A percentile compares a stretch with the other conserved stretches of the same genome.
These are phyloP conservation scores for Apophysomyces trapeziformis DNA, from an alignment of 371 early-diverging fungal species.

Conservation along the genomic window DNA sequence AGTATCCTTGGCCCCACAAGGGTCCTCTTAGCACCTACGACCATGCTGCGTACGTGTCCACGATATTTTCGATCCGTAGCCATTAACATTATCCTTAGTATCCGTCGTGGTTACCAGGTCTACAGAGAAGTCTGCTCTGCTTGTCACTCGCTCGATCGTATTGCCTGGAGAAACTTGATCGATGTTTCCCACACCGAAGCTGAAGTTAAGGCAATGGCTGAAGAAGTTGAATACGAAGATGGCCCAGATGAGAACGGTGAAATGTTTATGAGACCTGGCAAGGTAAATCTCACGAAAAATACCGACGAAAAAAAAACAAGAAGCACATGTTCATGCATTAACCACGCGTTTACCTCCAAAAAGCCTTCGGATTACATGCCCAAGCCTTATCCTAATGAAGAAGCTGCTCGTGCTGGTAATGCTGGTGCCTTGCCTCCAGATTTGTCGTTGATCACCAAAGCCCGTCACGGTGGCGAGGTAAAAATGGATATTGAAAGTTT, in stretches of 20 bases:
- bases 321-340: too few species aligned
- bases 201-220: conserved; percentile 94
- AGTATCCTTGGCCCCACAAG: conserved; percentile 89
- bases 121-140: conserved; percentile 98
- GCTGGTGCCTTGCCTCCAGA: conserved; percentile 97
- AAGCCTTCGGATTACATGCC: conserved; percentile 92
- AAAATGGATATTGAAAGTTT: conserved; percentile 19
- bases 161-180: conserved; percentile 94
- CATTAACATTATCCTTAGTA: conserved; percentile 45
- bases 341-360: too few species aligned
- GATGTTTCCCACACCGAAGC: conserved; percentile 91
- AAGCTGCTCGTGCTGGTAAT: conserved; percentile 96
- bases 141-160: conserved; percentile 94
- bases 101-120: conserved; percentile 98
- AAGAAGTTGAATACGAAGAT: conserved; percentile 90
- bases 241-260: conserved; percentile 96
- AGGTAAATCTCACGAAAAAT: conserved; percentile 46
- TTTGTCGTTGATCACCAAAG: conserved; percentile 95
- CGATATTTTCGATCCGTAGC: background rate
- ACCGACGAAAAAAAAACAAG: conserved; percentile 10
- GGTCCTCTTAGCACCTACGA: conserved; percentile 87
- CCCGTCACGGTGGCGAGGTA: conserved; percentile 93
- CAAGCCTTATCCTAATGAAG: conserved; percentile 92
- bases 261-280: conserved; percentile 95
- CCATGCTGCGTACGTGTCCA: conserved; percentile 81